Conservation (phyloP, 2,329 filamentous ascomycete genomes). For the Hawksworthiomyces lignivorus region DNA sequence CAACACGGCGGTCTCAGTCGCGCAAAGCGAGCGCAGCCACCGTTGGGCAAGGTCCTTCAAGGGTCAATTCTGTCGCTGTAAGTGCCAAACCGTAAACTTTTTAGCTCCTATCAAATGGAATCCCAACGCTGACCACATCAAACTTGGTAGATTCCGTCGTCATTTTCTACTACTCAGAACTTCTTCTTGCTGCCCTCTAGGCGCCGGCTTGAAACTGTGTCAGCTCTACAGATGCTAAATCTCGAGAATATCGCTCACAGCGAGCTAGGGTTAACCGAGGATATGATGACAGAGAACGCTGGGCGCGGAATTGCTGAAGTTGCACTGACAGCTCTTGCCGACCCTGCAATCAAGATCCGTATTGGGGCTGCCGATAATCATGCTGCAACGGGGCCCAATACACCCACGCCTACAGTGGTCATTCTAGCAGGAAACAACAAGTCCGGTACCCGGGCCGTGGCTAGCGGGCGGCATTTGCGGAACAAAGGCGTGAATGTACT, state of each 20-base stretch:
- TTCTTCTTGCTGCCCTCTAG: conserved; percentile 49
- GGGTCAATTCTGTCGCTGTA: conserved; percentile 35
- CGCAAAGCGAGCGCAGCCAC: conserved; percentile 44
- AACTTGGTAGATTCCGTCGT: conserved; percentile 15
- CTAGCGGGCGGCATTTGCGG: conserved; percentile 77
- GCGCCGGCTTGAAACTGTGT: conserved; percentile 54
- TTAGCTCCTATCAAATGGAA: no score
- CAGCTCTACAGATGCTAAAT: conserved; percentile 79
- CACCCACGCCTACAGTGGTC: conserved; percentile 39
- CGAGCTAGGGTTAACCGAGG: conserved; percentile 78
- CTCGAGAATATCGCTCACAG: conserved; percentile 85
- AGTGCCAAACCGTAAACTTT: neutral
- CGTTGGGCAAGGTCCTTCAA: conserved; percentile 33
- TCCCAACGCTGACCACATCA: no score
- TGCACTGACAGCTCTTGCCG: conserved; percentile 59
- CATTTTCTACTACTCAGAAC: conserved; percentile 24
- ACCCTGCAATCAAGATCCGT: conserved; percentile 51
- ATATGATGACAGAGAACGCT: conserved; percentile 87
- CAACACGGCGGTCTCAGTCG: conserved; percentile 44
- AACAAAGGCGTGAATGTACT: conserved; percentile 76
- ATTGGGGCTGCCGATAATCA: conserved; percentile 30
- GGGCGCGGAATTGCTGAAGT: conserved; percentile 84
- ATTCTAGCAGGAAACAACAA: conserved; percentile 95
- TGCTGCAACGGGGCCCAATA: neutral
- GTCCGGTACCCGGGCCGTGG: conserved; percentile 74